Percentiles rank a stretch among this genome's conserved stretches.
phyloP scores from a whole-genome alignment of 2,329 filamentous ascomycete genomes.

The Colletotrichum sansevieriae region DNA sequence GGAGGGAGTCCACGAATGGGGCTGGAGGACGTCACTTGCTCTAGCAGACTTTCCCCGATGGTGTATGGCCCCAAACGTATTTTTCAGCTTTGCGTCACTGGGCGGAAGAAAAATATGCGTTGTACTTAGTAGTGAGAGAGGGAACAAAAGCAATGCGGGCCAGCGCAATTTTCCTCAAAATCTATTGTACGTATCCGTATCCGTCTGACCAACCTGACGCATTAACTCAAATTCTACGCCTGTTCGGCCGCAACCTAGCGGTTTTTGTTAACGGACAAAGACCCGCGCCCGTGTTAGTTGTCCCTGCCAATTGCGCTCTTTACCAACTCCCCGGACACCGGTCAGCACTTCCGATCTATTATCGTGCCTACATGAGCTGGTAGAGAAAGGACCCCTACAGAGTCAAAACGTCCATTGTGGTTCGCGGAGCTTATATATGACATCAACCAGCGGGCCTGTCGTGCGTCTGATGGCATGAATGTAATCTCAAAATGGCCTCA shows the following conservation, averaged over 20 bases:
- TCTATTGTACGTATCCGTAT: no score
- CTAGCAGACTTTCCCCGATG: slow-evolving; percentile 7
- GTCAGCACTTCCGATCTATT: slow-evolving; percentile 29
- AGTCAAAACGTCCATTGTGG: background rate
- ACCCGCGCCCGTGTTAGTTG: slow-evolving; percentile 8
- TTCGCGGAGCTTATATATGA: slow-evolving; percentile 15
- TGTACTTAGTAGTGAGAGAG: slow-evolving; percentile 11
- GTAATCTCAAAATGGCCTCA: slow-evolving; percentile 35
- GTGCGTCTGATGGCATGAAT: slow-evolving; percentile 24
- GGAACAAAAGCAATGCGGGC: background rate
- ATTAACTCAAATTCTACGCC: slow-evolving; percentile 3
- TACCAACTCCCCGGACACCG: slow-evolving; percentile 29
- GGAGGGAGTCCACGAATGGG: slow-evolving; percentile 3
- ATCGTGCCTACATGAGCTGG: slow-evolving; percentile 28
- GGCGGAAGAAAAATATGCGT: slow-evolving; percentile 2
- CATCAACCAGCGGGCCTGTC: slow-evolving; percentile 14
- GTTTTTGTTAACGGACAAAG: background rate
- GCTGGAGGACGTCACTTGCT: slow-evolving; percentile 14
- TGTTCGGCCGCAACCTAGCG: slow-evolving; percentile 15
- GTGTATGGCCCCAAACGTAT: background rate
- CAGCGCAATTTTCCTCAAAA: background rate
- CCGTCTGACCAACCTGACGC: background rate
- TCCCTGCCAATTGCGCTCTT: slow-evolving; percentile 13
- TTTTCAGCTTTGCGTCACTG: slow-evolving; percentile 19
- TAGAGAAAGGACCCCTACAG: slow-evolving; percentile 1